These are phyloP conservation scores for Cucurbita maxima DNA, from an alignment of 306 rosid species.

Conservation along the genomic window DNA sequence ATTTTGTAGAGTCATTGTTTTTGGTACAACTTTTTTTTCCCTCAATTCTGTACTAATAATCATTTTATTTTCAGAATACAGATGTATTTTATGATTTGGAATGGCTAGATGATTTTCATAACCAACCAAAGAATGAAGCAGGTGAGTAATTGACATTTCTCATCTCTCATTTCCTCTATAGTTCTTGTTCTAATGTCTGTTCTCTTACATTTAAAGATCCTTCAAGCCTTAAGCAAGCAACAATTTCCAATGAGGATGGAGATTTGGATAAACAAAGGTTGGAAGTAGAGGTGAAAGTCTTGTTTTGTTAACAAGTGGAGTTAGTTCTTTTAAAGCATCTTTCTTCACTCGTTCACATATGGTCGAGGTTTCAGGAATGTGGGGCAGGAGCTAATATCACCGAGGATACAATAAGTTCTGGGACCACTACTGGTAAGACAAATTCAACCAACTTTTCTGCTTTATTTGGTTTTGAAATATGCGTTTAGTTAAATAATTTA, in stretches of 20 bases:
- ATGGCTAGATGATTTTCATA: constrained; percentile 33
- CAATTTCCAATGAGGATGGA: constrained; percentile 1
- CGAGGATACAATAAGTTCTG: constrained; percentile 1
- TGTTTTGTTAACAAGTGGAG: neutral
- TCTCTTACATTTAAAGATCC: constrained; percentile 9
- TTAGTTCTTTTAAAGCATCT: neutral
- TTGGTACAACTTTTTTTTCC: neutral
- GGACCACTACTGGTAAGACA: constrained; percentile 14
- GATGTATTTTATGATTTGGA: constrained; percentile 49
- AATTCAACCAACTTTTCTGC: neutral
- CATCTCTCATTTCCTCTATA: neutral
- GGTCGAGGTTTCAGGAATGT: constrained; percentile 31
- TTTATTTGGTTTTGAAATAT: neutral
- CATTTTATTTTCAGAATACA: constrained; percentile 28
- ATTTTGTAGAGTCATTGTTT: neutral
- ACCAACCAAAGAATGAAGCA: constrained; percentile 24
- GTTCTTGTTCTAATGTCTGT: constrained; percentile 15
- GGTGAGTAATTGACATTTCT: constrained; percentile 15
- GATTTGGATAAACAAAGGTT: constrained; percentile 10
- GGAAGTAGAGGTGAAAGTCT: constrained; percentile 21
- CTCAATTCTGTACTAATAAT: constrained; percentile 3
- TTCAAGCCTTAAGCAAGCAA: constrained; percentile 2
- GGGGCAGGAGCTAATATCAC: constrained; percentile 11
- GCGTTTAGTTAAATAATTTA: neutral
- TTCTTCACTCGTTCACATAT: neutral